Percentiles rank a stretch among this genome's conserved stretches.
phyloP scores from a whole-genome alignment of 495 filamentous ascomycete species.

The Aspergillus baeticus region DNA sequence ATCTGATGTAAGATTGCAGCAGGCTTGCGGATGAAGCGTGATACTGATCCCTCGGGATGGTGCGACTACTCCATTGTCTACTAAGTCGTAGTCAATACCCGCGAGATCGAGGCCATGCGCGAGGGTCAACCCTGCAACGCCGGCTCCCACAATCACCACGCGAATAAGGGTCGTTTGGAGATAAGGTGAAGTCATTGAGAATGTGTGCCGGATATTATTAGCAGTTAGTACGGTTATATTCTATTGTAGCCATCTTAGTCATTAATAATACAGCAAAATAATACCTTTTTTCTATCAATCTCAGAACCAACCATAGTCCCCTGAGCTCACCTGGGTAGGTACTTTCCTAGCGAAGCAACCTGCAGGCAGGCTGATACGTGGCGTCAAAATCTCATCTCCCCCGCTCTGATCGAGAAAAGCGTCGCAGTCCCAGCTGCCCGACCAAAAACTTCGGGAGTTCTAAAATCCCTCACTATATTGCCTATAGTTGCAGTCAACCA shows the following conservation, averaged over 20 bases:
- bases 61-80: not conserved
- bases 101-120: not conserved
- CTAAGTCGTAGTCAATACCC: not conserved
- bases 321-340: no score
- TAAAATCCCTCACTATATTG: no score
- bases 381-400: no score
- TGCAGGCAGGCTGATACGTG: no score
- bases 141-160: not conserved
- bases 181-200: not conserved
- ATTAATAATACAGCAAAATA: not conserved
- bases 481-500: no score
- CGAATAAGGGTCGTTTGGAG: not conserved
- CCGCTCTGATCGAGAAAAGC: no score
- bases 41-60: not conserved
- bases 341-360: no score
- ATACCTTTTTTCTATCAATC: not conserved
- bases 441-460: no score
- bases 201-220: not conserved
- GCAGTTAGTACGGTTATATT: not conserved
- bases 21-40: not conserved
- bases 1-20: not conserved
- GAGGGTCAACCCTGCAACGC: not conserved
- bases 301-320: not conserved
- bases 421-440: no score
- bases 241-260: not conserved